Evolutionary conservation across 805 yeast species (phyloP), one percentile per base, ranked within the genome.

Genomic region (Saccharomyces mikatae): DNA sequence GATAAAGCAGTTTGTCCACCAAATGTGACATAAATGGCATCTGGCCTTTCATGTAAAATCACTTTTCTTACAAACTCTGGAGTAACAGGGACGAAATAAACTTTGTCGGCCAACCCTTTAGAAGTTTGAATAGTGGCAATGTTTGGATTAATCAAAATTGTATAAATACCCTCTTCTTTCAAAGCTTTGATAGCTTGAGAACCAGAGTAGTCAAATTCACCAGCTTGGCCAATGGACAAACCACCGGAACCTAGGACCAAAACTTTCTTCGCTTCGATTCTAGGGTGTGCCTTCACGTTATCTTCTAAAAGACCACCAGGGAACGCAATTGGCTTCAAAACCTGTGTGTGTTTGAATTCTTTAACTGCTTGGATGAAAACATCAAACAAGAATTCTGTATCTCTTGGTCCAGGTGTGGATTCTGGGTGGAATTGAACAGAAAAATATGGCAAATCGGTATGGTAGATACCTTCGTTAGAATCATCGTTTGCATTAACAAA

Each of bases 341-440:
- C 66, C 50, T 69, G 68, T 47, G 88, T 74, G 55, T 73, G 61
- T 65, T 85, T 80, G 75, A 74, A 79, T 49, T 85, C 88, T 52
- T 79, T 71, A 51, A 94, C 96, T 50, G 97, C 72, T 61, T 88
- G 74, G 67, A 94, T 86, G 74, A 94, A 94, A 31, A 88, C 90
- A 68, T 94, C 99, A 66, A 94, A 94, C 71, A 94, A 78, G 74
- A 91, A 94, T 75, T 94, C 99, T 52, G 99, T 94, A 72, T 94
- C 99, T 71, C 96, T 84, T 71, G 99, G 99, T 71, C 99, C 99
- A 49, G 99, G 98, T 50, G 96, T 89, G 26, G 97, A 89, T 78
- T 94, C 99, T 27, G 99, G 99, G 72, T 94, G 99, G 80, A 94
- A 92, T 78, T 94, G 99, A 50, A 94, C 98, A 14, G 99, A 94